phyloP scores from a whole-genome alignment of 139 green algal genomes.

The Chlorella vulgaris region DNA sequence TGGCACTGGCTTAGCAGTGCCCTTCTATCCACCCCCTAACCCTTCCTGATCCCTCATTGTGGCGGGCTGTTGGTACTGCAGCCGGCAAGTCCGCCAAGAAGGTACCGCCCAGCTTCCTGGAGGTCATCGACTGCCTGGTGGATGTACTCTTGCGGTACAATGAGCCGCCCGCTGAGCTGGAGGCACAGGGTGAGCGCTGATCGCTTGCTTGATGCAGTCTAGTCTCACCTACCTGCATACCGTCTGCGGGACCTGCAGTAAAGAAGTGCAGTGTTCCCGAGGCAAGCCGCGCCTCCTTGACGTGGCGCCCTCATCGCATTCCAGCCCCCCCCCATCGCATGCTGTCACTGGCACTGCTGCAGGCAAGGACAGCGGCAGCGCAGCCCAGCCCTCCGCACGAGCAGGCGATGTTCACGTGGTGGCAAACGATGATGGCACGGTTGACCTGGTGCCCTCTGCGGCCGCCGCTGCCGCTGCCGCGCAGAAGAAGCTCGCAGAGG shows the following conservation, averaged over 20 bases:
- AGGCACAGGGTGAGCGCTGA: neutral
- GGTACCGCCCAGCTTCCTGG: slow-evolving; percentile 74
- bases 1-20: no score
- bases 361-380: no score
- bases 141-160: slow-evolving; percentile 75
- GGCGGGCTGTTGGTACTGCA: slow-evolving; percentile 3
- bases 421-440: neutral
- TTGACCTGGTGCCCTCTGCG: neutral
- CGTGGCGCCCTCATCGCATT: no score
- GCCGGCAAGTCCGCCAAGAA: slow-evolving; percentile 46
- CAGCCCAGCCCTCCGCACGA: no score
- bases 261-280: no score
- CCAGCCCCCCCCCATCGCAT: no score
- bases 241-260: no score
- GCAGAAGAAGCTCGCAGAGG: slow-evolving; percentile 5
- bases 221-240: no score
- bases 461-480: neutral
- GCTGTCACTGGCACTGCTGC: no score
- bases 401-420: neutral
- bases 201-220: neutral
- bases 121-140: slow-evolving; percentile 84
- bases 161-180: slow-evolving; percentile 1
- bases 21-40: no score
- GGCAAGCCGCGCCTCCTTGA: no score
- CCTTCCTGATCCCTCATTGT: no score